phyloP scores from a whole-genome alignment of 805 yeast species.

The Starmerella cellae region DNA sequence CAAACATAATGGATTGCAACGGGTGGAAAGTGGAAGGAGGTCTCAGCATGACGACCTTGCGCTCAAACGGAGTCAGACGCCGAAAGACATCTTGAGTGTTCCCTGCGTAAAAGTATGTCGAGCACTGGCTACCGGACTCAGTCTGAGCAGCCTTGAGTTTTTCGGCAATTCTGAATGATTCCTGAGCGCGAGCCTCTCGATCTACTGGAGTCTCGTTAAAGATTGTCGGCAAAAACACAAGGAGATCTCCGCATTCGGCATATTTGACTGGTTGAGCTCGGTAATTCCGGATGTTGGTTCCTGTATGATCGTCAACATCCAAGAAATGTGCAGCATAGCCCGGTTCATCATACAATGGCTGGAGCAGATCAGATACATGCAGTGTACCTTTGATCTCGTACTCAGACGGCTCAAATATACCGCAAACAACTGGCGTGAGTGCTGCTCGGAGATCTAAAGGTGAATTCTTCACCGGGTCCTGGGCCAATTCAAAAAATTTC shows the following conservation, averaged over 20 bases:
- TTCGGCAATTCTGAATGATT: conserved; percentile 1
- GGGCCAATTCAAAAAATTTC: conserved; percentile 26
- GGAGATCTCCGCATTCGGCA: conserved; percentile 58
- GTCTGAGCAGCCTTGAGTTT: conserved; percentile 1
- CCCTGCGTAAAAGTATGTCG: neutral
- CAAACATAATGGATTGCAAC: neutral
- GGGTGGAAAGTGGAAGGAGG: neutral
- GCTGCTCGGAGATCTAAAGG: neutral
- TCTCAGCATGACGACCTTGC: neutral
- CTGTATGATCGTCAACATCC: neutral
- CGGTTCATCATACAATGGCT: neutral
- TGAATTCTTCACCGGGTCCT: neutral
- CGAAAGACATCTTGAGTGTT: conserved; percentile 15
- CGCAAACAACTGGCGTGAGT: neutral
- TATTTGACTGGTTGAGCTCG: conserved; percentile 75
- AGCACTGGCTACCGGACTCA: neutral
- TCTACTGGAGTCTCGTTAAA: neutral
- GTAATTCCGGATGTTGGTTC: conserved; percentile 49
- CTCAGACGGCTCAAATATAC: neutral
- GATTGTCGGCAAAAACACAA: conserved; percentile 52
- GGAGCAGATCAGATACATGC: neutral
- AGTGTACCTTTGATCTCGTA: conserved; percentile 2
- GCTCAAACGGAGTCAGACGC: neutral
- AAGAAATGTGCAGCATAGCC: neutral
- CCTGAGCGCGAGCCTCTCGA: neutral